Conservation (phyloP, 1,284 basidiomycete genomes). For the Cryptococcus sp. region DNA sequence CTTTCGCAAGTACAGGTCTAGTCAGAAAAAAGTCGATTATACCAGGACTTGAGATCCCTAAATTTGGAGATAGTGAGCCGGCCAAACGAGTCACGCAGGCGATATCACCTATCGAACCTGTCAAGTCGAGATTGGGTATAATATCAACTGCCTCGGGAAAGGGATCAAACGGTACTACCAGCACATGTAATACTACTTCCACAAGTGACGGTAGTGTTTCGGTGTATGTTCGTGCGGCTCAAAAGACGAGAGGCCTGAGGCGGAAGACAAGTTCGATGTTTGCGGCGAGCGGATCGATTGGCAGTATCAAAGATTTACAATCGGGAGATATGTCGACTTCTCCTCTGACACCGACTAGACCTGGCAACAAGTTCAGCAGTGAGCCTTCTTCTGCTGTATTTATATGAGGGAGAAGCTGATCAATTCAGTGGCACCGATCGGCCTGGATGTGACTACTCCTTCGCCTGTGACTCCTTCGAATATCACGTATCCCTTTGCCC, state of each 20-base stretch:
- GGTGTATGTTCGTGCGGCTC: constrained; percentile 17
- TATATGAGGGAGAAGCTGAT: not conserved
- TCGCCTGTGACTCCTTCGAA: constrained; percentile 19
- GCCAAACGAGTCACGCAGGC: not conserved
- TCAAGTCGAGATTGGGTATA: constrained; percentile 1
- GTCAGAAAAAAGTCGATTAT: constrained; percentile 42
- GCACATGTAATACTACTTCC: not conserved
- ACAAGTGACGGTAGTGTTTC: constrained; percentile 6
- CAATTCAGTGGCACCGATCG: constrained; percentile 11
- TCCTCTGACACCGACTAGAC: constrained; percentile 38
- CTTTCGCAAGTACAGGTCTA: constrained; percentile 43
- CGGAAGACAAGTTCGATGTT: constrained; percentile 45
- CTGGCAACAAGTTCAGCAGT: constrained; percentile 6
- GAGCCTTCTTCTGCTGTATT: not conserved
- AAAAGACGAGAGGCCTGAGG: constrained; percentile 34
- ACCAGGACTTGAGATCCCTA: constrained; percentile 24
- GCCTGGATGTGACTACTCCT: constrained; percentile 29
- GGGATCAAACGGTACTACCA: not conserved
- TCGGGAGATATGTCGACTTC: constrained; percentile 17
- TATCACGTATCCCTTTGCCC: constrained; percentile 32
- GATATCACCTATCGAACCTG: not conserved
- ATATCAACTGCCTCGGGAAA: not conserved
- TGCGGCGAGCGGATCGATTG: constrained; percentile 27
- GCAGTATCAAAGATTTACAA: constrained; percentile 25
- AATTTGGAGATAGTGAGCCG: constrained; percentile 26